Evolutionary conservation across 768 basidiomycete species (phyloP).

Genomic region (Suillus fuscotomentosus): DNA sequence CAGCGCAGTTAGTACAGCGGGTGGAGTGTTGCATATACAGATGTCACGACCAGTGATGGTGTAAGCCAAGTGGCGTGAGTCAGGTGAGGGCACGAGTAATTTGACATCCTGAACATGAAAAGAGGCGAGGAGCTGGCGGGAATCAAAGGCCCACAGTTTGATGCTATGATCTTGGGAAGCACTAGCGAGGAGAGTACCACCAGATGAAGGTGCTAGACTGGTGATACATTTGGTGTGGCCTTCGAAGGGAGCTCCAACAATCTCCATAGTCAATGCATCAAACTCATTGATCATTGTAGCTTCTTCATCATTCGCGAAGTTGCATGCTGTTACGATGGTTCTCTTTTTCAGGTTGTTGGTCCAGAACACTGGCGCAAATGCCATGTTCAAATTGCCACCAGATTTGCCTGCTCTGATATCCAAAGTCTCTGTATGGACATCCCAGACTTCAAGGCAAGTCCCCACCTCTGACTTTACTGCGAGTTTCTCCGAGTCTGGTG

Average conservation of each 20-base stretch:
- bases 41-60: not conserved
- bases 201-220: not conserved
- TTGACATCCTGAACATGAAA: not conserved
- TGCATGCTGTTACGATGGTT: not conserved
- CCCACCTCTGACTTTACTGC: not conserved
- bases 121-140: not conserved
- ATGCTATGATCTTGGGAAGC: not conserved
- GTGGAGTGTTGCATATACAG: not conserved
- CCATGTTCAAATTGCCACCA: not conserved
- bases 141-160: not conserved
- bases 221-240: not conserved
- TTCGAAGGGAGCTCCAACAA: not conserved
- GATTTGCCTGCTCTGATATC: not conserved
- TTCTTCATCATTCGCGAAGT: not conserved
- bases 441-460: not conserved
- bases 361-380: not conserved
- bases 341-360: not conserved
- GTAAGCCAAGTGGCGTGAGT: not conserved
- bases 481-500: not conserved
- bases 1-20: not conserved
- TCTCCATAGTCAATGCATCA: not conserved
- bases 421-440: not conserved
- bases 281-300: not conserved
- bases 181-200: not conserved
- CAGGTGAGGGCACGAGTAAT: not conserved